Evolutionary conservation across 2,329 filamentous ascomycete genomes (phyloP), one percentile per base, ranked within the genome.

Genomic region (Penicillium sp.): DNA sequence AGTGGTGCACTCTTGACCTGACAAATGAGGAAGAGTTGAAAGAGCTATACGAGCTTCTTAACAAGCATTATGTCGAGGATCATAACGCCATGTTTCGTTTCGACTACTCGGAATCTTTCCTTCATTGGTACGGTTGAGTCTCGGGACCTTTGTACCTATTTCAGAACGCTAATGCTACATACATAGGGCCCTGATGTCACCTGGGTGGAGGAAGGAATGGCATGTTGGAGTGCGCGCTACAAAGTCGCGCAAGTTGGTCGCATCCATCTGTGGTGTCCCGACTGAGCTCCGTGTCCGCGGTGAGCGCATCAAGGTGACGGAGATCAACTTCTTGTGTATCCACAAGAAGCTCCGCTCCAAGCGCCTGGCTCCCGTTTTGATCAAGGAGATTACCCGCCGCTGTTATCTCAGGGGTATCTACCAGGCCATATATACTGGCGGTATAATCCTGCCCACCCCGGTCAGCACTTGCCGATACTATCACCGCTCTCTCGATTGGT

Each of bases 261-360:
- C 92, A 53, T 97, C 96, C 75, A 97, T 99, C 71, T 95, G 91
- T 38, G 94, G 91, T 65, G 90, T 97, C 43, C 94, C 94, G 1
- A 87, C 94, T 57, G 83, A 87, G 61, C 80, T 99, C 55, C 87
- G 88, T 50, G 87, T 99, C 41, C 89, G 92, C 61, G 80, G 88
- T 57, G 89, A 89, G 57, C 77, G 84, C 55, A 77, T 99, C 57
- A 84, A 86, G 60, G 88, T 89, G 64, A 91, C 90, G 46, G 94
- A 99, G 74, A 94, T 99, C 77, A 99, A 99, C 80, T 99, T 97
- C 77, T 87, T 99, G 63, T 96, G 92, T 69, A 88, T 99, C 53
- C 94, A 99, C 82, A 97, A 97, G 82, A 97, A 97, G 77, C 85
- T 99, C 31, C 90, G 94, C 48, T 86, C 89, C 55, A 97, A 97